A percentile compares a stretch with the other conserved stretches of the same genome.
phyloP scores from a whole-genome alignment of 306 rosid species.

The Chamaecrista fasciculata region DNA sequence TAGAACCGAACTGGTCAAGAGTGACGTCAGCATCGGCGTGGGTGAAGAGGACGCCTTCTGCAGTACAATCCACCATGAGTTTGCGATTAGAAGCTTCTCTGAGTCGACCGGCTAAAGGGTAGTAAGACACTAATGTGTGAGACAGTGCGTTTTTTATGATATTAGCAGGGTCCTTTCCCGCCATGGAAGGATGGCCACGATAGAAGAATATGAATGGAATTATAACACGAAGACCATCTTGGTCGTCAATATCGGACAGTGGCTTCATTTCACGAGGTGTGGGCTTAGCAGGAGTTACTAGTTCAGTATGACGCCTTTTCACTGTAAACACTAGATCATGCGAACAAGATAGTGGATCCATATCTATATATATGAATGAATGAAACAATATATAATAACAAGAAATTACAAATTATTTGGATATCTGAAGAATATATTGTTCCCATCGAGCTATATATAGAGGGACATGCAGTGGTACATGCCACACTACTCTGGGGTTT shows the following conservation, averaged over 20 bases:
- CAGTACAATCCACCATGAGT: constrained; percentile 45
- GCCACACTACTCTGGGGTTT: no score
- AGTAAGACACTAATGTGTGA: constrained; percentile 24
- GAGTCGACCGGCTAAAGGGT: constrained; percentile 34
- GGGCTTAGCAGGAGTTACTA: background rate
- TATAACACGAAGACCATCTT: background rate
- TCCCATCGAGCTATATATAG: no score
- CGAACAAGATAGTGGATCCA: no score
- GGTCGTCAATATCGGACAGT: constrained; percentile 37
- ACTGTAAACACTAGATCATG: background rate
- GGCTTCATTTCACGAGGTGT: constrained; percentile 29
- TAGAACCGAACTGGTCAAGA: constrained; percentile 35
- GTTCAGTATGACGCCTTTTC: background rate
- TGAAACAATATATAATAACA: no score
- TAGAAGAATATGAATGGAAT: background rate
- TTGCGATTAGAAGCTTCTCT: constrained; percentile 19
- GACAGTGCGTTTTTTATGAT: constrained; percentile 21
- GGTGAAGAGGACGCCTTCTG: constrained; percentile 43
- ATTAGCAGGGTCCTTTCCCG: constrained; percentile 21
- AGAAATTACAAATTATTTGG: no score
- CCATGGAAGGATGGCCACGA: constrained; percentile 4
- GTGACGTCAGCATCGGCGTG: constrained; percentile 50
- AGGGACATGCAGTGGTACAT: no score
- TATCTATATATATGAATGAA: no score
- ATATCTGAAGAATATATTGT: no score